phyloP scores from a whole-genome alignment of 2,329 filamentous ascomycete species.

The Nemania serpens region DNA sequence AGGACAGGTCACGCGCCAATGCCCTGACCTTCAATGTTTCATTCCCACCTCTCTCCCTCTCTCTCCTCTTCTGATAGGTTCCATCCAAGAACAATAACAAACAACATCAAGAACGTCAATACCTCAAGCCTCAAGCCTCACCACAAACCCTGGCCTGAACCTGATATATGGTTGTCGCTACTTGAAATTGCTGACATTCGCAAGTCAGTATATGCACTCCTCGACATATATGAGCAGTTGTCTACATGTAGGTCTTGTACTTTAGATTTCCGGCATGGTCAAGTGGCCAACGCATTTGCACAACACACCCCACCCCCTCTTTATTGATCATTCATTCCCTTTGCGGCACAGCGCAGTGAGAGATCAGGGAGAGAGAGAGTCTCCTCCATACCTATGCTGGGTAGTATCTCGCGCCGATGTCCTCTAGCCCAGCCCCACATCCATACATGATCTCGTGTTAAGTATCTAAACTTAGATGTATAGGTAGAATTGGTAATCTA shows the following conservation, averaged over 20 bases:
- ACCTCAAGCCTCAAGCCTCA: neutral
- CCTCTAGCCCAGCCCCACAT: neutral
- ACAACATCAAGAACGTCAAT: neutral
- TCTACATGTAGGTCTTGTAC: neutral
- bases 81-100: slow-evolving; percentile 5
- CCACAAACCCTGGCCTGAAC: neutral
- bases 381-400: neutral
- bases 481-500: neutral
- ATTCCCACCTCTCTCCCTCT: neutral
- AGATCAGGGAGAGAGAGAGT: neutral
- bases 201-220: neutral
- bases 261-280: neutral
- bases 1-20: slow-evolving; percentile 9
- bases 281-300: slow-evolving; percentile 1
- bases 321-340: slow-evolving; percentile 3
- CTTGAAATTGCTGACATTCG: neutral
- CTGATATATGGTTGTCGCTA: neutral
- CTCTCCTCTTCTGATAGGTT: neutral
- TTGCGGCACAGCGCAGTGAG: slow-evolving; percentile 5
- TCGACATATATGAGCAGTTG: neutral
- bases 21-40: neutral
- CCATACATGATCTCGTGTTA: neutral
- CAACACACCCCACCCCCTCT: slow-evolving; percentile 1
- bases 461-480: neutral
- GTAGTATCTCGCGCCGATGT: slow-evolving; percentile 1